Base-by-base conservation (phyloP, 2,329 filamentous ascomycete genomes). In the Atkinsonella hypoxylon region DNA sequence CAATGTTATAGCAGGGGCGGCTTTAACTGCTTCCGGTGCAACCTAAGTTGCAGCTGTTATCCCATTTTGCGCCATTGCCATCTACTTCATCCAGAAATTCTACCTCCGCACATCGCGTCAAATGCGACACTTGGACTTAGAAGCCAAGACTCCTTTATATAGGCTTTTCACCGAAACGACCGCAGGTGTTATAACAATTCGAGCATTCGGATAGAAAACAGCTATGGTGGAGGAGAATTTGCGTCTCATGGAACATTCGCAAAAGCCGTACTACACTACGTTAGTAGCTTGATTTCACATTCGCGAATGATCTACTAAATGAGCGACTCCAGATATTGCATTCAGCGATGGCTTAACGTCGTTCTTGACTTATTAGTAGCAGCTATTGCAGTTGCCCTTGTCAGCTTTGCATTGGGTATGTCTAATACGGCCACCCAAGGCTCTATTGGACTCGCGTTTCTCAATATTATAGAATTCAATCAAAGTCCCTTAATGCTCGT, bases 101-200 rank as follows among this genome's bases (percentile, higher is more conserved):
- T 82, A 82, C 56, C 68, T 83, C 5, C 69, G 75, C 0, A 82
- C 78, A 0, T 81, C 77, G 1, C 68, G 78, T 1, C 78, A 82
- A 59, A 61, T 83, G n/a, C 70, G 79, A 41, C 68, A 78, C 30
- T 60, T 83, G 26, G 79, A 82, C 46, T 69, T 83, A 3, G 79
- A 82, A 59, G 71, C 75, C 3, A 80, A 81, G 55, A 72, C 72
- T 1, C 77, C 77, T 1, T 43, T 54, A 2, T 55, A 53, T 12
- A 49, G 31, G 18, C 47, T 49, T 18, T 55, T 56, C 42, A 47
- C 46, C 9, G 54, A 56, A 15, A 55, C 51, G 1, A 41, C 54
- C 10, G 20, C 49, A 1, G 54, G 54, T 11, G 32, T 56, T 26
- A 48, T 32, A 10, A 53, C 44, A 8, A 41, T 56, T n/a, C 53